Evolutionary conservation across 768 basidiomycete species (phyloP), one percentile per base, ranked within the genome.

Genomic region (Rhodotorula taiwanensis): DNA sequence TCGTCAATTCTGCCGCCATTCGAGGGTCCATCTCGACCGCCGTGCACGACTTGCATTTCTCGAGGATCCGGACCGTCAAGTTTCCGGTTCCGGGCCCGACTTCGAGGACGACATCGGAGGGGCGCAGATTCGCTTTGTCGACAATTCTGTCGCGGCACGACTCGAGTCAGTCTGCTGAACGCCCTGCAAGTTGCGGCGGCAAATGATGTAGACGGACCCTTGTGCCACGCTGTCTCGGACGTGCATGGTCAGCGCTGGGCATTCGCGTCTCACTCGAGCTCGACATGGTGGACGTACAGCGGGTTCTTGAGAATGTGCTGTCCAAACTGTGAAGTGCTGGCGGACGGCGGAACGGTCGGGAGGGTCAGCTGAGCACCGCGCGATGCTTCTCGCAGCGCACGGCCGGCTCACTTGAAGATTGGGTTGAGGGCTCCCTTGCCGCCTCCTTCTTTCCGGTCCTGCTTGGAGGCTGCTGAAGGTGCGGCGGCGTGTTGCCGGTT

Each of bases 41-140:
- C 0, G 88, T 89, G 31, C 89, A 87, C 78, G 87, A 86, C 75
- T 92, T 91, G 58, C 88, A 88, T 76, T 91, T 87, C 72, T 94
- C 89, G 30, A 99, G 78, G 61, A 98, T 99, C 72, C 87, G 81
- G 25, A 95, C 86, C 0, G 95, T 97, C 73, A 98, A 76, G 75
- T 99, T 98, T 69, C 95, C 94, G 13, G 94, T 97, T 77, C 94
- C 94, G 18, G 94, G 93, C 73, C 93, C 94, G 52, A 98, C 91
- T 78, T 98, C 94, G 53, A 99, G 84, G 39, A 98, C 92, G 72
- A 89, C 87, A 76, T 98, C 94, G 23, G 93, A 93, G 1, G 91
- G 88, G 64, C 87, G 86, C 44, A 99, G 79, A 73, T 88, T 89
- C 2, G 94, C 93, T 86, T 95, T 72, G 52, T 70, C 64, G 39